Evolutionary conservation across 176 grass and related monocot genomes (phyloP).

Genomic region (Raddia guianensis): DNA sequence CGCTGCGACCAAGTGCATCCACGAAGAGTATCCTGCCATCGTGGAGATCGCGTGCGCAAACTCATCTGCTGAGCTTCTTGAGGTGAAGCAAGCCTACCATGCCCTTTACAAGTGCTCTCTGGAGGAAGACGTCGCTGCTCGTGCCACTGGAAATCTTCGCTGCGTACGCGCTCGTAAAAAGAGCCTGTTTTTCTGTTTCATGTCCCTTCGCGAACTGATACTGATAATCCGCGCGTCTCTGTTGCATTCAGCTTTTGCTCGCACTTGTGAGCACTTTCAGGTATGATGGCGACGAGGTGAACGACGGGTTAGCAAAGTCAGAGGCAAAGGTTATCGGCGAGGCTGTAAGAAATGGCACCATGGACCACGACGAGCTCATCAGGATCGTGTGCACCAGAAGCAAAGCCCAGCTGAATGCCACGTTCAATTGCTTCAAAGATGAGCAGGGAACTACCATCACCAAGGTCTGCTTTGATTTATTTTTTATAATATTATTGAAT

Average conservation of each 20-base stretch:
- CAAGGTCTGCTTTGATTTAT: slow-evolving; percentile 48
- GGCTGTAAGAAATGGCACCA: slow-evolving; percentile 33
- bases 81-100: slow-evolving; percentile 79
- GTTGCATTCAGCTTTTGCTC: slow-evolving; percentile 57
- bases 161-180: slow-evolving; percentile 9
- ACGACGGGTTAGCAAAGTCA: slow-evolving; percentile 48
- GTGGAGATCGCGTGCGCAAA: slow-evolving; percentile 72
- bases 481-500: too few species aligned
- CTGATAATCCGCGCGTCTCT: neutral
- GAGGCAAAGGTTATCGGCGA: slow-evolving; percentile 65
- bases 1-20: slow-evolving; percentile 54
- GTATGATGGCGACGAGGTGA: slow-evolving; percentile 64
- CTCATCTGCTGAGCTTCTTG: slow-evolving; percentile 54
- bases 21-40: slow-evolving; percentile 54
- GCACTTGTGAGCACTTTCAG: slow-evolving; percentile 66
- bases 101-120: slow-evolving; percentile 62
- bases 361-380: slow-evolving; percentile 57
- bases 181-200: neutral
- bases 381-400: slow-evolving; percentile 82
- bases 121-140: slow-evolving; percentile 78
- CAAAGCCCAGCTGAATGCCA: slow-evolving; percentile 74
- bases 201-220: neutral
- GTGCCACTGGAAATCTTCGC: slow-evolving; percentile 56
- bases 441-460: slow-evolving; percentile 49
- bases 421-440: slow-evolving; percentile 68